Percentiles rank a stretch among this genome's conserved stretches.
phyloP scores from a whole-genome alignment of 2,329 filamentous ascomycete genomes.

The Lachnellula subtilissima region DNA sequence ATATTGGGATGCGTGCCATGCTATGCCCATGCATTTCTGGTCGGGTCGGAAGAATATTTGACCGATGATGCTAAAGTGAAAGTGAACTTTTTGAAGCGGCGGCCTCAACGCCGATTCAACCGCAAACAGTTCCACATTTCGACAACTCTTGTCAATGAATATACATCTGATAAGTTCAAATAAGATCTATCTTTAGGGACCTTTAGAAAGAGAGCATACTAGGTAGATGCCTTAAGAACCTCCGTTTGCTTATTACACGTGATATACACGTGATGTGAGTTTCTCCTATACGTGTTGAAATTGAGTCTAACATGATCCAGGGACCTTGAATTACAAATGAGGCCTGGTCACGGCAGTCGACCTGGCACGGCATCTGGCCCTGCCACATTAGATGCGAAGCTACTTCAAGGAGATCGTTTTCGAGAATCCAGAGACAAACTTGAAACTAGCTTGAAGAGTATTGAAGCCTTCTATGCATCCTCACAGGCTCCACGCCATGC shows the following conservation, averaged over 20 bases:
- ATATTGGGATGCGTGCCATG: too few species aligned
- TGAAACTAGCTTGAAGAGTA: conserved; percentile 16
- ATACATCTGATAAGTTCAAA: too few species aligned
- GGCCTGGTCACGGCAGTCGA: background rate
- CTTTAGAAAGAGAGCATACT: background rate
- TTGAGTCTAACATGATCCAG: conserved; percentile 8
- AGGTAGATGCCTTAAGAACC: background rate
- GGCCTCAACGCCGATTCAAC: too few species aligned
- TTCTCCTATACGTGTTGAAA: background rate
- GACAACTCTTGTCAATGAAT: too few species aligned
- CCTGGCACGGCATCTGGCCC: conserved; percentile 13
- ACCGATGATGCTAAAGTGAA: too few species aligned
- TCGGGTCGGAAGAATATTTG: background rate
- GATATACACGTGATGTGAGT: conserved; percentile 5
- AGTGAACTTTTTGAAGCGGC: too few species aligned
- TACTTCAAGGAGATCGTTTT: conserved; percentile 21
- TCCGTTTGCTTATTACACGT: conserved; percentile 7
- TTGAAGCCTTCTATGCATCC: conserved; percentile 14
- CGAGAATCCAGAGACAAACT: conserved; percentile 19
- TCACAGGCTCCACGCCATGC: conserved; percentile 18
- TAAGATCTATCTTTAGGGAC: background rate
- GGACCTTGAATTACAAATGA: conserved; percentile 15
- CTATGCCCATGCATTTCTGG: background rate
- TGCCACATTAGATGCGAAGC: conserved; percentile 21
- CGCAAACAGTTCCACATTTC: too few species aligned